phyloP scores from a whole-genome alignment of 2,329 filamentous ascomycete genomes.

The Zasmidium angulare region DNA sequence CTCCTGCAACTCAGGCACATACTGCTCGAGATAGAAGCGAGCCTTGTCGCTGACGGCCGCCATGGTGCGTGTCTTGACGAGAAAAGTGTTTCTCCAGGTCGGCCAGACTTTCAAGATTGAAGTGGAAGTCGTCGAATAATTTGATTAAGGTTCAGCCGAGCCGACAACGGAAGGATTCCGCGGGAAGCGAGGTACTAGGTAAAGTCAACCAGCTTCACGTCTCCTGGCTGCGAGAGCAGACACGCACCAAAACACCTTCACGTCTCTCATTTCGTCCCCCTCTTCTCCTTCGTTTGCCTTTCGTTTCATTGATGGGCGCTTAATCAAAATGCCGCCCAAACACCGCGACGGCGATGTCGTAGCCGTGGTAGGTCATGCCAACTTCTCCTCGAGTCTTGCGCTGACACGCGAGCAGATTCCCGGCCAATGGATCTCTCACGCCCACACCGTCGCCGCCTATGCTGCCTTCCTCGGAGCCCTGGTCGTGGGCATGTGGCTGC shows the following conservation, averaged over 20 bases:
- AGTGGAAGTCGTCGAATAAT: too few relatives aligned
- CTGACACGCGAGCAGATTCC: slow-evolving; percentile 53
- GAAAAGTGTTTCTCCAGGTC: too few relatives aligned
- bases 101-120: neutral
- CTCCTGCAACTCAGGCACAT: slow-evolving; percentile 87
- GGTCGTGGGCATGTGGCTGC: slow-evolving; percentile 72
- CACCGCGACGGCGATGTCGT: slow-evolving; percentile 63
- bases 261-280: slow-evolving; percentile 4
- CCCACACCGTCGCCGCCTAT: slow-evolving; percentile 83
- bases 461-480: slow-evolving; percentile 84
- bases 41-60: slow-evolving; percentile 87
- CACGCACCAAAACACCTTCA: neutral
- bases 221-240: neutral
- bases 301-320: slow-evolving; percentile 9
- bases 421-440: slow-evolving; percentile 86
- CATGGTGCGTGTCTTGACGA: slow-evolving; percentile 52
- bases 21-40: slow-evolving; percentile 89
- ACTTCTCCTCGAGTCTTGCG: slow-evolving; percentile 1
- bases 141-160: neutral
- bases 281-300: slow-evolving; percentile 9
- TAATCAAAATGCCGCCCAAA: slow-evolving; percentile 56
- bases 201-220: neutral
- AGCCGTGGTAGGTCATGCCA: slow-evolving; percentile 51
- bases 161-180: neutral
- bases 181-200: neutral